A percentile compares a stretch with the other conserved stretches of the same genome.
These are phyloP conservation scores for Monotropa hypopitys DNA, from an alignment of 179 eudicot species.

Conservation along the genomic window DNA sequence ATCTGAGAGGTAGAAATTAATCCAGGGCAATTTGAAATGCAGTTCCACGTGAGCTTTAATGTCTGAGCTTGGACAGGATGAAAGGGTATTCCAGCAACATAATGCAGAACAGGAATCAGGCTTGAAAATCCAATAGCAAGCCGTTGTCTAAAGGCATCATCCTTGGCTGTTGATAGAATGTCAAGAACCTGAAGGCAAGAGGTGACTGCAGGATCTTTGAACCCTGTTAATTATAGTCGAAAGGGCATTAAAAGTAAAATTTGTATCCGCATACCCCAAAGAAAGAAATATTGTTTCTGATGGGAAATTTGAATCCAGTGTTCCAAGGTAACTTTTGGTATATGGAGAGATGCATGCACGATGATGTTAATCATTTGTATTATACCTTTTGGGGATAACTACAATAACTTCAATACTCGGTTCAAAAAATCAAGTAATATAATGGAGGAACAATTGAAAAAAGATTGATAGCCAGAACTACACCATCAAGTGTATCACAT, in stretches of 20 bases:
- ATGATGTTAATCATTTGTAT: neutral
- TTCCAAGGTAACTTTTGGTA: neutral
- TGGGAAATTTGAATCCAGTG: neutral
- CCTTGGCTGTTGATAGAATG: conserved; percentile 58
- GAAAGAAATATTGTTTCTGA: neutral
- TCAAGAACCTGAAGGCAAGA: conserved; percentile 71
- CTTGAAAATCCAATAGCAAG: conserved; percentile 84
- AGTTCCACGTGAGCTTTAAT: conserved; percentile 54
- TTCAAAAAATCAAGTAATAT: neutral
- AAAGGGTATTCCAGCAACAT: conserved; percentile 72
- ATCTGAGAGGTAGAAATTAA: conserved; percentile 42
- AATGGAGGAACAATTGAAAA: neutral
- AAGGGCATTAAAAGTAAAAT: neutral
- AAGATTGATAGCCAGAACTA: neutral
- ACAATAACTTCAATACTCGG: neutral
- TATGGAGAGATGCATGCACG: neutral
- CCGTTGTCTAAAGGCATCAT: conserved; percentile 55
- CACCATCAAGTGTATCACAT: neutral
- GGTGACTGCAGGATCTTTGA: conserved; percentile 56
- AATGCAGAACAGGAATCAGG: conserved; percentile 54
- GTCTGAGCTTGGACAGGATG: conserved; percentile 76
- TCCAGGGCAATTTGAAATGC: conserved; percentile 61
- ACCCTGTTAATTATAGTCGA: conserved; percentile 28
- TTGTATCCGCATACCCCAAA: neutral
- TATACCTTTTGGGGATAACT: neutral